Base-by-base conservation (phyloP, 805 yeast species). In the Dipodascopsis uninucleata region DNA sequence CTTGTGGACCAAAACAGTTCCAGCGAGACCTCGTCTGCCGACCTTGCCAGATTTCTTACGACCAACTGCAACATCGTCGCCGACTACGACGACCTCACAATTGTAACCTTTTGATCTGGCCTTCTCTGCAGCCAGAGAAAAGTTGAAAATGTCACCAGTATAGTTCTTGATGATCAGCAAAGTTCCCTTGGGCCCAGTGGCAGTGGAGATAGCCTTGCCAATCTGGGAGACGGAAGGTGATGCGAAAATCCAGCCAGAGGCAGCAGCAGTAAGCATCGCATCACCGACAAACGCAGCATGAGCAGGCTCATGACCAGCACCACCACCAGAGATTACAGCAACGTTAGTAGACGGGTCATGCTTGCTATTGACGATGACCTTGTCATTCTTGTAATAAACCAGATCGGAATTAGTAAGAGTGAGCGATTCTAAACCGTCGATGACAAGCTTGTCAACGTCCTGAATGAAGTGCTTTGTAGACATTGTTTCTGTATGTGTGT, bases 61-160 rank as follows among this genome's bases (percentile, higher is more conserved):
- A n/a, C 96, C 96, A 35, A 90, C 96, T 5, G 96, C 87, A 22
- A 88, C 96, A 63, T 89, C 97, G 61, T 89, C 97, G 35, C 87
- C 84, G 23, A 89, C 89, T 43, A 82, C 76, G 33, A 85, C 79
- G 49, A 86, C 72, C 52, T 83, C 88, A 25, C 82, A 81, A 31
- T 77, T 71, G 52, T 76, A 74, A 6, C 95, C 96, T 36, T 77
- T 75, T 16, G 83, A 81, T 61, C 81, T 82, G 23, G 95, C 90
- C 56, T 94, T 73, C 63, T 89, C 97, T 2, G 83, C 88, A 2
- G 95, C 94, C 42, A 90, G 70, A 1, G 96, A 96, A 66, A 90
- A 89, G 66, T 89, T 96, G 43, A 89, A 68, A 14, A 90, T 81
- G 66, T 89, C 97, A 25, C 97, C 97, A 3, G 97, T 89, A 66